phyloP scores from a whole-genome alignment of 257 asterid genomes.

The Perilla frutescens region DNA sequence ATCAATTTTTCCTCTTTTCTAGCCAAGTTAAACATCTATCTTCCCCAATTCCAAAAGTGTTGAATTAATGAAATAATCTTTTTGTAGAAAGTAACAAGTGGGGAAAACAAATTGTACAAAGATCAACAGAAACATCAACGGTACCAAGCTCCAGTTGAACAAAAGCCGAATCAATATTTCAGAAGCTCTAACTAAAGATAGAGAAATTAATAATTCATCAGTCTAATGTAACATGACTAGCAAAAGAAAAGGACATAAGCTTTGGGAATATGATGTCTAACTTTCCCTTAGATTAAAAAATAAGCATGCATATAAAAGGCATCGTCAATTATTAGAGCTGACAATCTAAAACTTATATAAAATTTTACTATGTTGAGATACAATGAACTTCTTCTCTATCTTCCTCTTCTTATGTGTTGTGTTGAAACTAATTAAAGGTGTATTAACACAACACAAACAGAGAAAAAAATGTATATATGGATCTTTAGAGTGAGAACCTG shows the following conservation, averaged over 20 bases:
- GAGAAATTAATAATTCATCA: slow-evolving; percentile 9
- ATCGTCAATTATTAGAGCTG: slow-evolving; percentile 14
- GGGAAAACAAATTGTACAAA: slow-evolving; percentile 76
- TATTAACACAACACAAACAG: not conserved
- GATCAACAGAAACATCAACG: slow-evolving; percentile 70
- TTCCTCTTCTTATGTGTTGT: not conserved
- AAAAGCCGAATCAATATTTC: slow-evolving; percentile 50
- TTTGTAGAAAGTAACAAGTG: slow-evolving; percentile 69
- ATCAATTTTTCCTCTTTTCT: slow-evolving; percentile 88
- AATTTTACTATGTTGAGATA: not conserved
- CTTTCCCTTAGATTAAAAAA: not conserved
- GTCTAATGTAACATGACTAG: slow-evolving; percentile 11
- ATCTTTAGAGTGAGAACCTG: slow-evolving; percentile 78
- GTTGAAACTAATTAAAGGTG: not conserved
- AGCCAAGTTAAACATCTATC: slow-evolving; percentile 94
- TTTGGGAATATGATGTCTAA: not conserved
- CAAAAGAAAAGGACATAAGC: slow-evolving; percentile 3
- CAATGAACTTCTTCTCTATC: not conserved
- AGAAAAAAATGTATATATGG: slow-evolving; percentile 25
- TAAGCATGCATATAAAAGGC: slow-evolving; percentile 3
- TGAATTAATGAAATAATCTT: slow-evolving; percentile 59
- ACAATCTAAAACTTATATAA: slow-evolving; percentile 4
- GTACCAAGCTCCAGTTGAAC: slow-evolving; percentile 69
- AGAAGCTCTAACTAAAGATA: slow-evolving; percentile 29
- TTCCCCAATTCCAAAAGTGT: slow-evolving; percentile 94